These are phyloP conservation scores for Colletotrichum navitas DNA, from an alignment of 2,329 filamentous ascomycete species.

Conservation along the genomic window DNA sequence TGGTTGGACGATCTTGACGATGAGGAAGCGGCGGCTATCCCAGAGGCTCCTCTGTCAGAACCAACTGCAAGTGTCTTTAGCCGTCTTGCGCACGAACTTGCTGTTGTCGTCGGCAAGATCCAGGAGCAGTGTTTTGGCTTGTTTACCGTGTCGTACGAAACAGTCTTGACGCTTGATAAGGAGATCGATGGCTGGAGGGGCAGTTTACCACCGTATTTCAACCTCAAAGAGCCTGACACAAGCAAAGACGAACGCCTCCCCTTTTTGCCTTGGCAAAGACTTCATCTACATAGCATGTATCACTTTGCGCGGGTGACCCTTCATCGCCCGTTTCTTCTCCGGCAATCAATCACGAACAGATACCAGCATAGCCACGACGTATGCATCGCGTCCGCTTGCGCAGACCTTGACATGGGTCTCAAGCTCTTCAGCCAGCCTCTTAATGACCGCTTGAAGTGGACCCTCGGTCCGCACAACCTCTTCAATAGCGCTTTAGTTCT, in stretches of 20 bases:
- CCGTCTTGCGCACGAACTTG: constrained; percentile 50
- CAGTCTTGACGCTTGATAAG: constrained; percentile 52
- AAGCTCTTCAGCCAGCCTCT: constrained; percentile 49
- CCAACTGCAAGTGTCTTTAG: constrained; percentile 52
- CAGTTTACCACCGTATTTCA: constrained; percentile 52
- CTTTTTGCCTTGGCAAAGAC: constrained; percentile 54
- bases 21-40: constrained; percentile 46
- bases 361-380: constrained; percentile 55
- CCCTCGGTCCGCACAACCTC: constrained; percentile 53
- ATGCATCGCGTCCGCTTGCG: constrained; percentile 56
- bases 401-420: constrained; percentile 54
- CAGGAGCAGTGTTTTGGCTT: constrained; percentile 56
- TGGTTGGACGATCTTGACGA: constrained; percentile 53
- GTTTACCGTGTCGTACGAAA: constrained; percentile 53
- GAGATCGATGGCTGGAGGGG: constrained; percentile 51
- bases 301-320: constrained; percentile 57
- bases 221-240: constrained; percentile 49
- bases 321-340: constrained; percentile 55
- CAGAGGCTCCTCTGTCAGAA: constrained; percentile 47
- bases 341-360: constrained; percentile 55
- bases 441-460: constrained; percentile 52
- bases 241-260: constrained; percentile 48
- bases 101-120: constrained; percentile 54
- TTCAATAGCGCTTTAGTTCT: constrained; percentile 58
- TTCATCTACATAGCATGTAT: constrained; percentile 55